Evolutionary conservation across 1,284 basidiomycete species (phyloP).

Genomic region (Anthracocystis panici-leucophaei): DNA sequence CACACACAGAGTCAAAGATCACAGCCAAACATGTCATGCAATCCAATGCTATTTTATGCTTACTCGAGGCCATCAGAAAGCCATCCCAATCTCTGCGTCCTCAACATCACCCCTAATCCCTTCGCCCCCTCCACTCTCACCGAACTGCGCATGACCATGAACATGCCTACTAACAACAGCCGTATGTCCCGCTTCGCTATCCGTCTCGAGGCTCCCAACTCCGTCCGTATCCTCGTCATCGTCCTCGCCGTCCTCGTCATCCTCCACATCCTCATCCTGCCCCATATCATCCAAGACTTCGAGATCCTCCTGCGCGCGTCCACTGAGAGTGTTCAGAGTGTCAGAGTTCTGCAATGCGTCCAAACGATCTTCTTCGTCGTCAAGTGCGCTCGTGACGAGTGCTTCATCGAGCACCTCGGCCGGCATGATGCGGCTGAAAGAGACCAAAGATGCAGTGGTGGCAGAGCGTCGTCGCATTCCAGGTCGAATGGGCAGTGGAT

Average conservation of each 20-base stretch:
- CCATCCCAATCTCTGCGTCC: slow-evolving; percentile 20
- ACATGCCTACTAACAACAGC: slow-evolving; percentile 8
- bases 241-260: slow-evolving; percentile 33
- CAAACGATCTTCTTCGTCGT: slow-evolving; percentile 50
- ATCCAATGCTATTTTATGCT: neutral
- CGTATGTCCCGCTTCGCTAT: slow-evolving; percentile 15
- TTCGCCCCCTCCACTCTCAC: slow-evolving; percentile 7
- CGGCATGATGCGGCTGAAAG: slow-evolving; percentile 47
- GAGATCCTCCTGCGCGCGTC: slow-evolving; percentile 3
- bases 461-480: slow-evolving; percentile 47
- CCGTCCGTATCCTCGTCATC: slow-evolving; percentile 20
- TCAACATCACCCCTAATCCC: neutral
- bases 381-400: slow-evolving; percentile 36
- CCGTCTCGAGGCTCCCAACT: slow-evolving; percentile 7
- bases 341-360: slow-evolving; percentile 25
- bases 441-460: slow-evolving; percentile 38
- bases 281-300: slow-evolving; percentile 16
- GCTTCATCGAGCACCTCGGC: slow-evolving; percentile 53
- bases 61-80: slow-evolving; percentile 16
- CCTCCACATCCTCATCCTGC: slow-evolving; percentile 32
- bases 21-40: too few species aligned
- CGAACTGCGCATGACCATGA: slow-evolving; percentile 3
- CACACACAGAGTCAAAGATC: neutral
- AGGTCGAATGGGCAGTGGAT: slow-evolving; percentile 35
- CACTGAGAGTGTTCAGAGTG: slow-evolving; percentile 19